A percentile compares a stretch with the other conserved stretches of the same genome.
Evolutionary conservation across 768 basidiomycete genomes (phyloP).

Genomic region (Strobilomyces confusus): DNA sequence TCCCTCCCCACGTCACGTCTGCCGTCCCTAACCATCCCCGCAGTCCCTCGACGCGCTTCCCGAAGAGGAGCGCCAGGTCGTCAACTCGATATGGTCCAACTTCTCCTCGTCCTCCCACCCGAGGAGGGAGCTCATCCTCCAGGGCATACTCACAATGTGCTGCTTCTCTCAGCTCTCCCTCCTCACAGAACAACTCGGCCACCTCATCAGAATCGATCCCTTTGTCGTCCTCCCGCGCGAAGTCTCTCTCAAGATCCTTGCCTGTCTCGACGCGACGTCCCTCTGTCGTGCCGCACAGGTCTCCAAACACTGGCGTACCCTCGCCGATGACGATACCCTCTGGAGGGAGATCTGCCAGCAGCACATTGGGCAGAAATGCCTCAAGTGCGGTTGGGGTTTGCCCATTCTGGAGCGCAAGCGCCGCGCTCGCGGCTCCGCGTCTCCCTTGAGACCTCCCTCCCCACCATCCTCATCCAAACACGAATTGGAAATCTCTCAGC

Average conservation of each 20-base stretch:
- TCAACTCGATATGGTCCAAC: conserved; percentile 93
- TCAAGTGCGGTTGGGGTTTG: conserved; percentile 96
- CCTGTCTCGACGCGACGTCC: conserved; percentile 87
- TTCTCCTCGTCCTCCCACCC: conserved; percentile 94
- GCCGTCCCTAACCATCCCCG: conserved; percentile 6
- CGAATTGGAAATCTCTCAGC: conserved; percentile 31
- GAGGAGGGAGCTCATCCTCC: conserved; percentile 88
- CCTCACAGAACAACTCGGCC: conserved; percentile 84
- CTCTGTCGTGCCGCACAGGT: conserved; percentile 94
- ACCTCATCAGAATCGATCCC: conserved; percentile 95
- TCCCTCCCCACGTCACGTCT: neutral
- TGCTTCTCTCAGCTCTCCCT: conserved; percentile 98
- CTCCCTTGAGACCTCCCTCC: conserved; percentile 33
- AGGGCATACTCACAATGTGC: conserved; percentile 97
- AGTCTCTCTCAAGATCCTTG: conserved; percentile 80
- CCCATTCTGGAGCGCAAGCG: conserved; percentile 82
- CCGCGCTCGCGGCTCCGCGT: conserved; percentile 37
- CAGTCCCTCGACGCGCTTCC: conserved; percentile 91
- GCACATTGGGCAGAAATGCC: conserved; percentile 95
- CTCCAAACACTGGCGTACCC: conserved; percentile 72
- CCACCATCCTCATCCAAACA: conserved; percentile 36
- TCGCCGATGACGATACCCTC: conserved; percentile 93
- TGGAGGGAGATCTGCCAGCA: conserved; percentile 98
- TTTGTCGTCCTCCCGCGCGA: conserved; percentile 89
- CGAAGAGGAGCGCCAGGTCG: conserved; percentile 77